A percentile compares a stretch with the other conserved stretches of the same genome.
Evolutionary conservation across 441 rosid genomes (phyloP).

Genomic region (Erodium texanum): DNA sequence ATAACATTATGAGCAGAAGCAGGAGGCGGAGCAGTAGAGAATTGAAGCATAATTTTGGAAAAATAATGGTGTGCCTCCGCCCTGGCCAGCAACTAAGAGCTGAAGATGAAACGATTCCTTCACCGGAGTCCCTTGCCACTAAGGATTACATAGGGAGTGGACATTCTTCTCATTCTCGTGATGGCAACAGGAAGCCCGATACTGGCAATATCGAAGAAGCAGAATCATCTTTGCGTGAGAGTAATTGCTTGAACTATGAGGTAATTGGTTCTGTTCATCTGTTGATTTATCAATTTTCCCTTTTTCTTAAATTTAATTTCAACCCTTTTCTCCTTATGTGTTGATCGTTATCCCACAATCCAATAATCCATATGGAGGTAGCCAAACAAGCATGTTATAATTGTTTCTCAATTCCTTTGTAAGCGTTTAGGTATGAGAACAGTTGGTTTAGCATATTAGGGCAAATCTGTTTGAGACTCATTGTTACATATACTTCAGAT

Average conservation of each 20-base stretch:
- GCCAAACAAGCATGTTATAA: not conserved
- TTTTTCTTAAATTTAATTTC: not conserved
- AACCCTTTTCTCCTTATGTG: not conserved
- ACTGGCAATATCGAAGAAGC: conserved; percentile 73
- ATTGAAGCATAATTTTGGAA: conserved; percentile 30
- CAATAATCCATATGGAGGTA: no score
- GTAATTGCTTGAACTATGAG: conserved; percentile 67
- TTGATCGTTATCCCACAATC: not conserved
- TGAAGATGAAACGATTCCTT: conserved; percentile 36
- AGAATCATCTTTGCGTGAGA: conserved; percentile 68
- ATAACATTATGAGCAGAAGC: not conserved
- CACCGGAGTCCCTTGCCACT: conserved; percentile 73
- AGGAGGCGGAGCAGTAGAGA: not conserved
- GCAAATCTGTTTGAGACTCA: not conserved
- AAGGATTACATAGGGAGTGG: conserved; percentile 49
- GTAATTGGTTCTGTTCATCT: conserved; percentile 19
- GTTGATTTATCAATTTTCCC: not conserved
- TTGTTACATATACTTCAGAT: not conserved
- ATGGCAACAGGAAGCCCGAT: conserved; percentile 42
- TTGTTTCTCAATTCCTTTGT: not conserved
- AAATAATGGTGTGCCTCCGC: conserved; percentile 66
- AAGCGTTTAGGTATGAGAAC: not conserved
- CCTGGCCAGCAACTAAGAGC: conserved; percentile 44
- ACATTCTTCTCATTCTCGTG: conserved; percentile 53
- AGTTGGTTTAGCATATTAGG: not conserved